Conservation (phyloP, 2,329 filamentous ascomycete species). For the Proliferodiscus dingleyae region DNA sequence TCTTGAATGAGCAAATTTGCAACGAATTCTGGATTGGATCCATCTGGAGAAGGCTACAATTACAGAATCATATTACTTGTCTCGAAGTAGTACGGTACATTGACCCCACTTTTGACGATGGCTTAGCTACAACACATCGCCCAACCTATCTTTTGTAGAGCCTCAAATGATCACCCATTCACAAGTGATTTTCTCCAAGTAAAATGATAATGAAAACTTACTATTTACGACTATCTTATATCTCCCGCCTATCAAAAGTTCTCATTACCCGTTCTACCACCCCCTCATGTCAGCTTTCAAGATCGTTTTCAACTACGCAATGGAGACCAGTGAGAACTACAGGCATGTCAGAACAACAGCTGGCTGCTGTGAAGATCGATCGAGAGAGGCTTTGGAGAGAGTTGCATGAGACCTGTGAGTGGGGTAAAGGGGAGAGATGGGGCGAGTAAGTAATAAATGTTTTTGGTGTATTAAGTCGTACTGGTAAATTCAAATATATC, state of each 20-base stretch:
- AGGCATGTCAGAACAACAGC: slow-evolving; percentile 43
- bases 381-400: slow-evolving; percentile 56
- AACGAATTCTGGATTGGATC: too few relatives aligned
- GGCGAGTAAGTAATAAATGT: slow-evolving; percentile 49
- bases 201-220: slow-evolving; percentile 5
- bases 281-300: background rate
- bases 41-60: too few relatives aligned
- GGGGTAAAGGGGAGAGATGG: slow-evolving; percentile 62
- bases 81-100: too few relatives aligned
- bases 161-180: too few relatives aligned
- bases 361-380: slow-evolving; percentile 52
- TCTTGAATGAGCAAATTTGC: too few relatives aligned
- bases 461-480: background rate
- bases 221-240: background rate
- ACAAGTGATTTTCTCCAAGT: too few relatives aligned
- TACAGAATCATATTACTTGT: too few relatives aligned
- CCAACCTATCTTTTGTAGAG: too few relatives aligned
- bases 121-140: too few relatives aligned
- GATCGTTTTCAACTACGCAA: slow-evolving; percentile 15
- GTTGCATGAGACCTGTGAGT: slow-evolving; percentile 62
- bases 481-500: background rate
- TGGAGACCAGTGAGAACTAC: slow-evolving; percentile 17
- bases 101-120: too few relatives aligned
- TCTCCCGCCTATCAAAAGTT: background rate
- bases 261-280: background rate